phyloP scores from a whole-genome alignment of 2,329 filamentous ascomycete genomes.

The Ophiostoma sp. region DNA sequence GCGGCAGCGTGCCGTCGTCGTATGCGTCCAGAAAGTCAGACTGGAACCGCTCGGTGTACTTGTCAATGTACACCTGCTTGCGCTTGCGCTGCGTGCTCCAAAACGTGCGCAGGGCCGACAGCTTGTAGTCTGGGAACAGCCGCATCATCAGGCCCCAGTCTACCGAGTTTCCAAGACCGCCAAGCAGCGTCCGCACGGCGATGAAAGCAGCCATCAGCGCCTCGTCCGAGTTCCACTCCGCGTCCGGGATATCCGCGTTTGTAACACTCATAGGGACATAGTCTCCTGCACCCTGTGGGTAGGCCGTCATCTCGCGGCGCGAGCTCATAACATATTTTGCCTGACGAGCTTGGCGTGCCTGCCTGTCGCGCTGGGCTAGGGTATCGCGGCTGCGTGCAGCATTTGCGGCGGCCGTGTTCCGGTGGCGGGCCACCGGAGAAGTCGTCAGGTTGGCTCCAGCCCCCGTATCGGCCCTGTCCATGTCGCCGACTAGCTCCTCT shows the following conservation, averaged over 20 bases:
- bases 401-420: not conserved
- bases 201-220: conserved; percentile 53
- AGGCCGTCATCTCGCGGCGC: conserved; percentile 33
- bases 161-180: conserved; percentile 53
- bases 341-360: conserved; percentile 18
- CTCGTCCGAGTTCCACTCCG: conserved; percentile 41
- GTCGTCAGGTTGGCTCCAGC: too few species aligned
- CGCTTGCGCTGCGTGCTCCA: conserved; percentile 51
- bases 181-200: conserved; percentile 52
- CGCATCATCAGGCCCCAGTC: conserved; percentile 57
- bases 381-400: not conserved
- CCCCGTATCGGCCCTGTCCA: too few species aligned
- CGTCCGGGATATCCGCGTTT: not conserved
- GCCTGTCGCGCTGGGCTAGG: conserved; percentile 10
- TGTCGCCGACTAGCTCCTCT: conserved; percentile 10
- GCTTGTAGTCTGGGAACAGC: conserved; percentile 49
- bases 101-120: conserved; percentile 48
- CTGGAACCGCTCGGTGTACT: conserved; percentile 59
- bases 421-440: not conserved
- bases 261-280: conserved; percentile 29
- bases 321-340: conserved; percentile 31
- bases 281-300: conserved; percentile 33
- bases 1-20: conserved; percentile 53
- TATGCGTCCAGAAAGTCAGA: conserved; percentile 61
- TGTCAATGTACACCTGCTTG: conserved; percentile 48